Percentiles rank a stretch among this genome's conserved stretches.
These are phyloP conservation scores for Candida tetrigidarum DNA, from an alignment of 1,139 yeast species.

Conservation along the genomic window DNA sequence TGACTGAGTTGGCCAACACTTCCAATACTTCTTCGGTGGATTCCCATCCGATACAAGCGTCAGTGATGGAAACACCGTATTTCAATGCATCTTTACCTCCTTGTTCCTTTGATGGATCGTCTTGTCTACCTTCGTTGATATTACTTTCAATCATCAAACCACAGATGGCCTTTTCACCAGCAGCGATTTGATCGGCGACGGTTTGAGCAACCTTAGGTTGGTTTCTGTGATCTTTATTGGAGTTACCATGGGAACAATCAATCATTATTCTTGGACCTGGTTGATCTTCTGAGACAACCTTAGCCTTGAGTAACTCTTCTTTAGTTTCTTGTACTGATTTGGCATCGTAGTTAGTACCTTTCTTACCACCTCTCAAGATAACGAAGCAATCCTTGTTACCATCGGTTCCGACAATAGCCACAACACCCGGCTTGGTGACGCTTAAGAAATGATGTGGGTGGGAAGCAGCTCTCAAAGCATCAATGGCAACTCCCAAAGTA, in stretches of 20 bases:
- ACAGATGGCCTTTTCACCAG: constrained; percentile 77
- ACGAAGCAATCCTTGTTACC: constrained; percentile 92
- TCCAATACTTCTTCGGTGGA: constrained; percentile 80
- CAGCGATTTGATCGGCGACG: constrained; percentile 81
- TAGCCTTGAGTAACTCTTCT: constrained; percentile 44
- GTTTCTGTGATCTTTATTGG: constrained; percentile 90
- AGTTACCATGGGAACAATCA: constrained; percentile 98
- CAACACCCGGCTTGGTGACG: constrained; percentile 95
- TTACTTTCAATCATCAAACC: constrained; percentile 98
- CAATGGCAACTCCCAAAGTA: constrained; percentile 88
- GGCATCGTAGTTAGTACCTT: constrained; percentile 90
- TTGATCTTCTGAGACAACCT: constrained; percentile 30
- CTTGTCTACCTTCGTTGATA: constrained; percentile 91
- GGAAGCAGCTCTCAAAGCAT: constrained; percentile 91
- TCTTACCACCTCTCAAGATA: constrained; percentile 94
- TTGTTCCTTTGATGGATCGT: constrained; percentile 63
- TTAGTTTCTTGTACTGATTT: constrained; percentile 78
- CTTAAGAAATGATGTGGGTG: constrained; percentile 96
- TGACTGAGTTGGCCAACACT: constrained; percentile 81
- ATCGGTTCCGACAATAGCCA: constrained; percentile 93
- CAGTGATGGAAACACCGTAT: constrained; percentile 97
- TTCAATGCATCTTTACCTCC: constrained; percentile 69
- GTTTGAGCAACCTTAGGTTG: constrained; percentile 85
- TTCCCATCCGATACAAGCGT: constrained; percentile 95
- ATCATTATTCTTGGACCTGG: constrained; percentile 68